A percentile compares a stretch with the other conserved stretches of the same genome.
Evolutionary conservation across 2,329 filamentous ascomycete species (phyloP).

Genomic region (Fusarium haematococcum): DNA sequence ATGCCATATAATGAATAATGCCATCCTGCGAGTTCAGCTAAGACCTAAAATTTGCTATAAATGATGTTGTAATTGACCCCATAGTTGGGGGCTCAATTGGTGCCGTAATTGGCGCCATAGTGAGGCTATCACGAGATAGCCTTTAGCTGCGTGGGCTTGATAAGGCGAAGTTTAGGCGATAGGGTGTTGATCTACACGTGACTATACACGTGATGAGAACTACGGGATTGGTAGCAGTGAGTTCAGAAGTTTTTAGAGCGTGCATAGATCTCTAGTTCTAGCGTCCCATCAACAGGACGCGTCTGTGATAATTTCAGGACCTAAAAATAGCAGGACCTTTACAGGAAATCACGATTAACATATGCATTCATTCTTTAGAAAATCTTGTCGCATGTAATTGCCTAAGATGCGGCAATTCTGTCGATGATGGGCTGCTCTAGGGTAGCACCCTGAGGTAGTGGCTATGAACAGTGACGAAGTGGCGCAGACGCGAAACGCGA

Average conservation of each 20-base stretch:
- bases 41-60: background rate
- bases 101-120: background rate
- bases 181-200: too few relatives aligned
- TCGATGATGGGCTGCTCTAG: background rate
- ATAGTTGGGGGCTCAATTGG: background rate
- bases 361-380: background rate
- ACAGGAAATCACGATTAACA: background rate
- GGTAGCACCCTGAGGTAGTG: background rate
- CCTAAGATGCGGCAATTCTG: background rate
- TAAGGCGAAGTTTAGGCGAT: background rate
- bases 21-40: too few relatives aligned
- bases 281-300: too few relatives aligned
- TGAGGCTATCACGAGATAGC: background rate
- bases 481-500: background rate
- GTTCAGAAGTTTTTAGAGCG: too few relatives aligned
- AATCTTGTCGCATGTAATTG: background rate
- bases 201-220: too few relatives aligned
- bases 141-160: background rate
- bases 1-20: background rate
- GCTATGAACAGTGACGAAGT: background rate
- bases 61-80: background rate
- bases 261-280: too few relatives aligned
- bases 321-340: too few relatives aligned
- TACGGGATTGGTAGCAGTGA: too few relatives aligned
- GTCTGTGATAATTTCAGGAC: too few relatives aligned